Percentiles rank a stretch among this genome's conserved stretches.
Evolutionary conservation across 140 eudicot species (phyloP).

Genomic region (Anethum foeniculum): DNA sequence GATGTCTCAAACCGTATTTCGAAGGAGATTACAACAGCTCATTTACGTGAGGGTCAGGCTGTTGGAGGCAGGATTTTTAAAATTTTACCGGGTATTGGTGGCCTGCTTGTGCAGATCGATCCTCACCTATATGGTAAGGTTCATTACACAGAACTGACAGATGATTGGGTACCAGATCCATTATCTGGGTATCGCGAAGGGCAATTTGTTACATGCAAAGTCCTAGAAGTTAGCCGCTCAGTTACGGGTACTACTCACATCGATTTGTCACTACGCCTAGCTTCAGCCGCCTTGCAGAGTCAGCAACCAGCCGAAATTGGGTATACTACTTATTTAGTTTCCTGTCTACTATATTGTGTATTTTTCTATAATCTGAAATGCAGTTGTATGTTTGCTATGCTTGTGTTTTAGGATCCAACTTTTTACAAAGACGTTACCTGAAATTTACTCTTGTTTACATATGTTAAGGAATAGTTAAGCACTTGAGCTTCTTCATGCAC

Average conservation of each 20-base stretch:
- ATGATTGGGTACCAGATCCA: conserved; percentile 59
- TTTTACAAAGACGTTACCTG: neutral
- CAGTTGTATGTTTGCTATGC: neutral
- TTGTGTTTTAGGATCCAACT: neutral
- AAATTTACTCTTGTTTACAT: neutral
- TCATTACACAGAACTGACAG: conserved; percentile 71
- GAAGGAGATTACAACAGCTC: conserved; percentile 29
- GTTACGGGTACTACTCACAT: conserved; percentile 54
- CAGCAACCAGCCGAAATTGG: conserved; percentile 3
- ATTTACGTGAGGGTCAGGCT: conserved; percentile 44
- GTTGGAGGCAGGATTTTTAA: conserved; percentile 83
- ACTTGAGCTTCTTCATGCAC: neutral
- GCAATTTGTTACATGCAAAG: conserved; percentile 83
- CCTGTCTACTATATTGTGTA: neutral
- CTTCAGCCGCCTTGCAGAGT: conserved; percentile 20
- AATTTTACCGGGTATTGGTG: conserved; percentile 85
- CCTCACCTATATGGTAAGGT: conserved; percentile 74
- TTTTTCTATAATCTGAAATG: neutral
- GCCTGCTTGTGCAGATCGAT: conserved; percentile 76
- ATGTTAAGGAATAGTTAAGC: neutral
- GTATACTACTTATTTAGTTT: conserved; percentile 3
- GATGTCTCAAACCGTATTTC: conserved; percentile 13
- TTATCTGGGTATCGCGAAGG: conserved; percentile 71
- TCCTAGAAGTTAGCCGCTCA: conserved; percentile 47
- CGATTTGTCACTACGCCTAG: conserved; percentile 66